These are phyloP conservation scores for Solanum ahanhuiri DNA, from an alignment of 257 asterid genomes.

Conservation along the genomic window DNA sequence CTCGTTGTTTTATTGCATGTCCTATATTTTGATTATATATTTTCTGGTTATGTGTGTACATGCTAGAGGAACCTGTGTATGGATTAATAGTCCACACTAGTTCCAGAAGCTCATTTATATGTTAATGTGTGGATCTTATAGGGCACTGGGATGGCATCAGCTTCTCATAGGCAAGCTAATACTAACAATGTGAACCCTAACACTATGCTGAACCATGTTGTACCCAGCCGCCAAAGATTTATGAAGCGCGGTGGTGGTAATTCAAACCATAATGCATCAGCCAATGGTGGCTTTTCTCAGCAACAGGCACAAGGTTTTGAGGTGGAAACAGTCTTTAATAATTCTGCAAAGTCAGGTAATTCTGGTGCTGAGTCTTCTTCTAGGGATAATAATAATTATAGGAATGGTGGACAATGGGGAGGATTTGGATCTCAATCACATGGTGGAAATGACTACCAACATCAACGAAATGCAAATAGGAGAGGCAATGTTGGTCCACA, in stretches of 20 bases:
- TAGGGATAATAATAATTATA: constrained; percentile 25
- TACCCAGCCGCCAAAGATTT: constrained; percentile 39
- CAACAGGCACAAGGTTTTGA: constrained; percentile 21
- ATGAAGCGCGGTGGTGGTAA: constrained; percentile 36
- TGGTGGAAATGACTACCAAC: constrained; percentile 42
- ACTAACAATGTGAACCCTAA: constrained; percentile 17
- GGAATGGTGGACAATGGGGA: constrained; percentile 48
- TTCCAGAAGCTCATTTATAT: not conserved
- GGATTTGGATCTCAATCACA: constrained; percentile 27
- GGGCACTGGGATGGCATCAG: constrained; percentile 22
- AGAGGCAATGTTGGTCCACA: constrained; percentile 50
- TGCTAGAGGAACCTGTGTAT: not conserved
- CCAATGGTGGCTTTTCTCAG: constrained; percentile 33
- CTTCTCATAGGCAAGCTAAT: constrained; percentile 35
- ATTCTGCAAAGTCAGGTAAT: constrained; percentile 24
- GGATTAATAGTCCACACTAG: not conserved
- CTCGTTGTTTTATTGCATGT: not conserved
- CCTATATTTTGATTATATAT: not conserved
- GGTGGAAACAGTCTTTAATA: constrained; percentile 15
- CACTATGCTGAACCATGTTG: constrained; percentile 26
- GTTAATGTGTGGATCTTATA: not conserved
- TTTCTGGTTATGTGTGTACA: not conserved
- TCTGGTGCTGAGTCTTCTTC: constrained; percentile 25
- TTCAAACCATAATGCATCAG: constrained; percentile 19
- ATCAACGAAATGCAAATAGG: constrained; percentile 41